A percentile compares a stretch with the other conserved stretches of the same genome.
Conservation (phyloP, 768 basidiomycete genomes). For the Psilocybe cyanescens region DNA sequence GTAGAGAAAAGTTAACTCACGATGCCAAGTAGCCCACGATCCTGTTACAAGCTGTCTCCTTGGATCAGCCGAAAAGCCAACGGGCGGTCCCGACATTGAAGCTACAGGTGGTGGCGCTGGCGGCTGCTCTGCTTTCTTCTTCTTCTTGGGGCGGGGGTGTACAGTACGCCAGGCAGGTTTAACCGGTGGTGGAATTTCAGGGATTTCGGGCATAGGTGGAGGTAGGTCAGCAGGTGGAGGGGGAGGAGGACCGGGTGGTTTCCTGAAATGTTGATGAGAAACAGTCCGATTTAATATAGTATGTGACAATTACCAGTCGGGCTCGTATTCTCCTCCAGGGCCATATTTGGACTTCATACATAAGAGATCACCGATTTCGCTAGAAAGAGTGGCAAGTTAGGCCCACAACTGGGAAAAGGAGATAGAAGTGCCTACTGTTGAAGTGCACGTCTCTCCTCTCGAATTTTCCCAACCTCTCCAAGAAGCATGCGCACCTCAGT, state of each 20-base stretch:
- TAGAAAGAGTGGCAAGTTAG: slow-evolving; percentile 28
- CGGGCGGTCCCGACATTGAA: slow-evolving; percentile 29
- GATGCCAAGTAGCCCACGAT: slow-evolving; percentile 72
- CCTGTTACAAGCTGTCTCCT: slow-evolving; percentile 39
- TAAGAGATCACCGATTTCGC: slow-evolving; percentile 77
- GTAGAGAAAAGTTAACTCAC: slow-evolving; percentile 41
- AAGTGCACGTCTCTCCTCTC: slow-evolving; percentile 76
- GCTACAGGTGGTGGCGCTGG: slow-evolving; percentile 34
- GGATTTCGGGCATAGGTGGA: slow-evolving; percentile 40
- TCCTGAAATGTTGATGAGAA: slow-evolving; percentile 31
- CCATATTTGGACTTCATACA: slow-evolving; percentile 76
- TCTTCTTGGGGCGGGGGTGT: slow-evolving; percentile 49
- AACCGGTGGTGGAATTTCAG: slow-evolving; percentile 43
- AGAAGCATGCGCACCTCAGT: slow-evolving; percentile 84
- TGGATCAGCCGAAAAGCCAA: slow-evolving; percentile 35
- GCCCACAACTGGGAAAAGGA: not conserved
- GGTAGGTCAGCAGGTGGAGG: slow-evolving; percentile 44
- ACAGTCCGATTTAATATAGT: not conserved
- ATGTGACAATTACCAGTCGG: slow-evolving; percentile 61
- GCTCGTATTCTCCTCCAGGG: slow-evolving; percentile 85
- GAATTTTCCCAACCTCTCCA: slow-evolving; percentile 80
- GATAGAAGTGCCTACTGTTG: slow-evolving; percentile 66
- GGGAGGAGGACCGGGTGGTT: slow-evolving; percentile 43
- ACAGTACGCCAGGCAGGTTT: slow-evolving; percentile 70
- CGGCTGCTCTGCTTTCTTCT: slow-evolving; percentile 27